phyloP scores from a whole-genome alignment of 805 yeast genomes.

The Maudiozyma pseudohumilis region DNA sequence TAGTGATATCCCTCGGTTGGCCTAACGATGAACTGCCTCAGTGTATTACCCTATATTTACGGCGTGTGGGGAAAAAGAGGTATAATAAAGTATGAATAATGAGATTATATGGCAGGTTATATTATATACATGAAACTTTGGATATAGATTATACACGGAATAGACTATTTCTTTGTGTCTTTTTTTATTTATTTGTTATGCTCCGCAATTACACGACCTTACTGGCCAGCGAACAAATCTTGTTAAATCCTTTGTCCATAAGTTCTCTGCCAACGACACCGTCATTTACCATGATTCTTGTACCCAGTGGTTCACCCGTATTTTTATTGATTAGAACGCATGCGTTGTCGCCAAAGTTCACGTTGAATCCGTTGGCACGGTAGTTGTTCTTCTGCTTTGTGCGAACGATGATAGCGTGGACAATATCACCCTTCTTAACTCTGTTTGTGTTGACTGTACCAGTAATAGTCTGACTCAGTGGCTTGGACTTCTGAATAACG shows the following conservation, averaged over 20 bases:
- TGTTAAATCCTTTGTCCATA: constrained; percentile 70
- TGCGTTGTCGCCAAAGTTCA: constrained; percentile 92
- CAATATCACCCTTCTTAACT: constrained; percentile 90
- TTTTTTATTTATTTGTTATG: too few species aligned
- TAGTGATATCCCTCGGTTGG: too few species aligned
- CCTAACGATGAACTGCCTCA: too few species aligned
- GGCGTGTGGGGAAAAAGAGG: too few species aligned
- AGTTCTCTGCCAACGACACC: constrained; percentile 83
- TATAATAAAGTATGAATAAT: too few species aligned
- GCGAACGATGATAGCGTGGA: constrained; percentile 91
- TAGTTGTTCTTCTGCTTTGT: constrained; percentile 64
- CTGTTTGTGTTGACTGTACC: constrained; percentile 68
- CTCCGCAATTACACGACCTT: constrained; percentile 43
- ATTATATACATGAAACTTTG: too few species aligned
- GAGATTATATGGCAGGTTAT: too few species aligned
- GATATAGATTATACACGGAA: too few species aligned
- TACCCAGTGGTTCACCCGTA: constrained; percentile 83
- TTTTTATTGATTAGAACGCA: constrained; percentile 89
- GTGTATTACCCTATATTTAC: too few species aligned
- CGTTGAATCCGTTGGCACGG: constrained; percentile 78
- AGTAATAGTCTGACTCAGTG: constrained; percentile 57
- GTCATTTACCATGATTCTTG: constrained; percentile 52
- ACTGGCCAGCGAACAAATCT: constrained; percentile 86
- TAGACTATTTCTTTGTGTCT: too few species aligned
- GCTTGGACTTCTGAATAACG: constrained; percentile 85